phyloP scores from a whole-genome alignment of 495 filamentous ascomycete genomes.

The Peziza echinospora region DNA sequence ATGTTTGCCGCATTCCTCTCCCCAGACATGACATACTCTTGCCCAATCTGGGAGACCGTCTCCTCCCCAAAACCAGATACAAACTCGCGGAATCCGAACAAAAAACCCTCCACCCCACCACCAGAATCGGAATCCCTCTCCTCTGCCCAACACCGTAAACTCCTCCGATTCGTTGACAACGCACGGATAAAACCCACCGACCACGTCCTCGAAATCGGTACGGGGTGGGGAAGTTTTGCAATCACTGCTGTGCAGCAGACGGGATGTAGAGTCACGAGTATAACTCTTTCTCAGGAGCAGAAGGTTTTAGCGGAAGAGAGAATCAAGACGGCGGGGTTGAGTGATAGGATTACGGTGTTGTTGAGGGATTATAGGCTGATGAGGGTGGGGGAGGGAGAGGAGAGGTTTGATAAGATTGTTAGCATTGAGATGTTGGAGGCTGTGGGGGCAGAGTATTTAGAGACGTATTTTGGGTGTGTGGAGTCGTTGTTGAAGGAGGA shows the following conservation, averaged over 20 bases:
- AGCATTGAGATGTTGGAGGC: conserved; percentile 61
- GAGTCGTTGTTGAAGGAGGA: conserved; percentile 36
- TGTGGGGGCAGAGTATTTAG: conserved; percentile 41
- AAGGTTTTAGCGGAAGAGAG: conserved; percentile 36
- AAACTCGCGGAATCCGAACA: too few relatives aligned
- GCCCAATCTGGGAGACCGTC: too few relatives aligned
- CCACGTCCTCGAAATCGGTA: conserved; percentile 47
- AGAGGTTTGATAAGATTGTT: conserved; percentile 43
- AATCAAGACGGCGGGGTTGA: conserved; percentile 31
- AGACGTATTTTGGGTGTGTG: conserved; percentile 38
- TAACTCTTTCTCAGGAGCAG: conserved; percentile 41
- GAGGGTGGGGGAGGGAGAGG: conserved; percentile 23
- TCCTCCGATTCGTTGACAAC: conserved; percentile 36
- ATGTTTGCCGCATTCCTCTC: too few relatives aligned
- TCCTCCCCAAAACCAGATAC: too few relatives aligned
- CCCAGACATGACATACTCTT: too few relatives aligned
- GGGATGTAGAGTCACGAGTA: conserved; percentile 38
- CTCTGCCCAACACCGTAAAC: conserved; percentile 40
- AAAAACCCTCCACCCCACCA: too few relatives aligned
- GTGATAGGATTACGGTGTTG: conserved; percentile 32
- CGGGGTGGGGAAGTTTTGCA: conserved; percentile 46
- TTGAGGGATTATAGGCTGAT: conserved; percentile 40
- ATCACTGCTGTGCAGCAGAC: conserved; percentile 37
- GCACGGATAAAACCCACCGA: conserved; percentile 38
- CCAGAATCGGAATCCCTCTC: background rate